Evolutionary conservation across 306 rosid genomes (phyloP).

Genomic region (Cucumis sativus): DNA sequence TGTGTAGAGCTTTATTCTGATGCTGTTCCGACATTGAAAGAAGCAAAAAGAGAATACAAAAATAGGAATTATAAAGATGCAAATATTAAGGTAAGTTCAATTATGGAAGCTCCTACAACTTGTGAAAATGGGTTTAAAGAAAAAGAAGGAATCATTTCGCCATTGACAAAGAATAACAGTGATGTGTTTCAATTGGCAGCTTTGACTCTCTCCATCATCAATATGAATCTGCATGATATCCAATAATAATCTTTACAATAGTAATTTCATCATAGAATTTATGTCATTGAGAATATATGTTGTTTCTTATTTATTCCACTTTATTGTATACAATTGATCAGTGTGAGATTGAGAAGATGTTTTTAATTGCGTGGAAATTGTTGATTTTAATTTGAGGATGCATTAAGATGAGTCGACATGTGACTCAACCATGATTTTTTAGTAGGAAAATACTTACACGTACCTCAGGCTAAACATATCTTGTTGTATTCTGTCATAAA

Average conservation of each 20-base stretch:
- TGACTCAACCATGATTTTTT: no score
- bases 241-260: not conserved
- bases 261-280: not conserved
- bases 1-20: slow-evolving; percentile 52
- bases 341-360: no score
- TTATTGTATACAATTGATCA: not conserved
- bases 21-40: slow-evolving; percentile 26
- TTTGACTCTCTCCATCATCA: slow-evolving; percentile 50
- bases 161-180: slow-evolving; percentile 37
- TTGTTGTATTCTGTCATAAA: no score
- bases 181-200: slow-evolving; percentile 43
- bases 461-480: no score
- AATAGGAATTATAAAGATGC: slow-evolving; percentile 26
- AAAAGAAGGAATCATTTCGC: slow-evolving; percentile 24
- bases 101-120: slow-evolving; percentile 47
- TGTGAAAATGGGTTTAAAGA: slow-evolving; percentile 73
- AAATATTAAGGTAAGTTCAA: slow-evolving; percentile 31
- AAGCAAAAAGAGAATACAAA: slow-evolving; percentile 33
- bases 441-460: no score
- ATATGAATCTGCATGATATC: slow-evolving; percentile 16
- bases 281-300: not conserved
- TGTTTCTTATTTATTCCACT: not conserved
- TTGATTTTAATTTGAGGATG: no score
- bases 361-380: no score
- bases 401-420: no score